Percentiles rank a stretch among this genome's conserved stretches.
Evolutionary conservation across 2,329 filamentous ascomycete genomes (phyloP).

Genomic region (Talaromyces verruculosus): DNA sequence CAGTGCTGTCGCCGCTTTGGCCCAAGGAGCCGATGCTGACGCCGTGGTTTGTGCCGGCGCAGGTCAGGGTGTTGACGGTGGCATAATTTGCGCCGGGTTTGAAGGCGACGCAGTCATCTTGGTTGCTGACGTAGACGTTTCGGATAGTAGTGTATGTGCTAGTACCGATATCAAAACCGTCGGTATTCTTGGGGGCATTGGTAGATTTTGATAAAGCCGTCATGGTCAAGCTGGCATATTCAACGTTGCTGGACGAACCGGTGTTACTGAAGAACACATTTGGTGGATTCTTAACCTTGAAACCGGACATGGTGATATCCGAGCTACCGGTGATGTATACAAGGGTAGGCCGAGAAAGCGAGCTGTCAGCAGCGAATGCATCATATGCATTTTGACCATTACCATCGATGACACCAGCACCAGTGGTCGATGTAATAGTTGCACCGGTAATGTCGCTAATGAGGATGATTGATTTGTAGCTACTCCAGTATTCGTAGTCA

Average conservation of each 20-base stretch:
- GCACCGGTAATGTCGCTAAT: constrained; percentile 40
- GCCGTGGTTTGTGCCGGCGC: constrained; percentile 48
- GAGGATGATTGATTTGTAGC: constrained; percentile 42
- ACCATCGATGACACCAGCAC: constrained; percentile 48
- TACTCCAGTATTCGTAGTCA: constrained; percentile 46
- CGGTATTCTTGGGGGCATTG: constrained; percentile 45
- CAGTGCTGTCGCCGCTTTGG: constrained; percentile 40
- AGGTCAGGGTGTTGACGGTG: constrained; percentile 45
- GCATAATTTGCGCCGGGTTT: constrained; percentile 45
- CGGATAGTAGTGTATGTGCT: constrained; percentile 41
- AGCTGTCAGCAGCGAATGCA: constrained; percentile 40
- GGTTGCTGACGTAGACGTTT: constrained; percentile 41
- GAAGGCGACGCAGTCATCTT: constrained; percentile 50
- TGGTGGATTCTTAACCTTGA: constrained; percentile 46
- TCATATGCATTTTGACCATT: constrained; percentile 49
- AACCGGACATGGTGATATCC: constrained; percentile 40
- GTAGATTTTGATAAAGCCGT: constrained; percentile 42
- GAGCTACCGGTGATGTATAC: constrained; percentile 43
- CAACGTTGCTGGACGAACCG: constrained; percentile 38
- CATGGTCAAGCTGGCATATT: constrained; percentile 41
- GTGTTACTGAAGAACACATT: constrained; percentile 48
- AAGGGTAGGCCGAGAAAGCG: constrained; percentile 44
- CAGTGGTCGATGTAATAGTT: constrained; percentile 44
- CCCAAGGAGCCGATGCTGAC: constrained; percentile 52
- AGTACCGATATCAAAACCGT: constrained; percentile 47